Base-by-base conservation (phyloP, 2,329 filamentous ascomycete genomes). In the Sclerotinia borealis region DNA sequence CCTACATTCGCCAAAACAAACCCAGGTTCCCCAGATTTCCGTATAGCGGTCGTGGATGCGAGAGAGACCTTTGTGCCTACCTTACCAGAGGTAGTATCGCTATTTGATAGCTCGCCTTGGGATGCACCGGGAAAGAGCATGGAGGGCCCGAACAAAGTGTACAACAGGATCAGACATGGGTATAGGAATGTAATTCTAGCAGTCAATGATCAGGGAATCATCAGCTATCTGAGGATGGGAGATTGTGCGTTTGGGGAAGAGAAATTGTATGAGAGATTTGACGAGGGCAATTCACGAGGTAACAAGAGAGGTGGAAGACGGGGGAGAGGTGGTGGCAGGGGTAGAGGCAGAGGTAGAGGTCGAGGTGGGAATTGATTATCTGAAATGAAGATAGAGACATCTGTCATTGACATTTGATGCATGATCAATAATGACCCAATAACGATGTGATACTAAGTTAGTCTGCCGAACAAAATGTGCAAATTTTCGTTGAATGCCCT, bases 161-260 rank as follows among this genome's bases (percentile, higher is more conserved):
- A 96, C 73, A 84, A 88, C 71, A 86, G 90, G 64, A 78, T 98
- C 67, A 93, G 92, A 76, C 87, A 96, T 71, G 95, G 92, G 1
- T 87, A 89, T 74, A 84, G 91, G 68, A 95, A 91, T 75, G 90
- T 95, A 37, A 80, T 97, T 39, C 75, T 99, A 29, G 95, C 93
- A 0, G 84, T 98, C 2, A 92, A 97, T 39, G 95, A 98, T 74
- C 85, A 92, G 67, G 95, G 95, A 0, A 82, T 98, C 27, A 89
- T 93, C 51, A 98, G 93, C 75, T 98, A 93, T 74, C 80, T 97
- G 71, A 81, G 90, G 29, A 82, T 97, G 64, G 86, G 84, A 1
- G 92, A 98, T 78, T 87, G 86, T 13, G 88, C 87, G 0, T 97
- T 97, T 76, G 88, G 82, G 0, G 83, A 85, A 66, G 92, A 96